phyloP scores from a whole-genome alignment of 1,284 basidiomycete genomes.

The Ustilago lituana region DNA sequence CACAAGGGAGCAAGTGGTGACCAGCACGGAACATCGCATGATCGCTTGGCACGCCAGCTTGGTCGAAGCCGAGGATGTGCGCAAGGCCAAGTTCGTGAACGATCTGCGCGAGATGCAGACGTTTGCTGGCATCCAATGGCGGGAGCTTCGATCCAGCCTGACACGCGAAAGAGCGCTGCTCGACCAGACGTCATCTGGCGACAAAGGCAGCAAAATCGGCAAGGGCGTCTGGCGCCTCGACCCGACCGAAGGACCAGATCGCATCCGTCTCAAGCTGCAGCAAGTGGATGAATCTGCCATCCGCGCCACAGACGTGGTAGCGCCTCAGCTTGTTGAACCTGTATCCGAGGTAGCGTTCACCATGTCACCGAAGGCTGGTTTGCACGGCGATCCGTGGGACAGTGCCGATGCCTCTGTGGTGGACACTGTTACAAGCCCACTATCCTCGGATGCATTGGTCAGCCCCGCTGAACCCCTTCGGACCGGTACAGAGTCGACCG shows the following conservation, averaged over 20 bases:
- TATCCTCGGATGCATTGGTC: background rate
- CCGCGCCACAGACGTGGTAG: conserved; percentile 16
- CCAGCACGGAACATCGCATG: conserved; percentile 49
- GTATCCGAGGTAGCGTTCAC: background rate
- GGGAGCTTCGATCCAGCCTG: conserved; percentile 35
- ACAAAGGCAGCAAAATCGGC: background rate
- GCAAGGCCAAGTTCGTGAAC: conserved; percentile 46
- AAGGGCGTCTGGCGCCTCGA: conserved; percentile 56
- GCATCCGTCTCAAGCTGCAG: conserved; percentile 60
- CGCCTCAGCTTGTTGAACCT: conserved; percentile 29
- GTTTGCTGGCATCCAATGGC: conserved; percentile 49
- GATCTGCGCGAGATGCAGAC: conserved; percentile 53
- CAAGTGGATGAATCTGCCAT: conserved; percentile 33
- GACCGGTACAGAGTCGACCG: background rate
- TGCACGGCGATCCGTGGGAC: conserved; percentile 34
- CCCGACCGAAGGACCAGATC: conserved; percentile 63
- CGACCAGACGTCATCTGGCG: background rate
- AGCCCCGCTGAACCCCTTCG: background rate
- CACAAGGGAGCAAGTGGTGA: conserved; percentile 37
- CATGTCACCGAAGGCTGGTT: conserved; percentile 3
- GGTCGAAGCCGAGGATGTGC: conserved; percentile 38
- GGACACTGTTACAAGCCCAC: background rate
- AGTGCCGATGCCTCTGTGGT: conserved; percentile 18
- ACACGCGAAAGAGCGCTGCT: conserved; percentile 47
- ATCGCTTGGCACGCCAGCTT: conserved; percentile 53